Conservation (phyloP, 805 yeast species). For the Lipomyces spencermartinsiae region DNA sequence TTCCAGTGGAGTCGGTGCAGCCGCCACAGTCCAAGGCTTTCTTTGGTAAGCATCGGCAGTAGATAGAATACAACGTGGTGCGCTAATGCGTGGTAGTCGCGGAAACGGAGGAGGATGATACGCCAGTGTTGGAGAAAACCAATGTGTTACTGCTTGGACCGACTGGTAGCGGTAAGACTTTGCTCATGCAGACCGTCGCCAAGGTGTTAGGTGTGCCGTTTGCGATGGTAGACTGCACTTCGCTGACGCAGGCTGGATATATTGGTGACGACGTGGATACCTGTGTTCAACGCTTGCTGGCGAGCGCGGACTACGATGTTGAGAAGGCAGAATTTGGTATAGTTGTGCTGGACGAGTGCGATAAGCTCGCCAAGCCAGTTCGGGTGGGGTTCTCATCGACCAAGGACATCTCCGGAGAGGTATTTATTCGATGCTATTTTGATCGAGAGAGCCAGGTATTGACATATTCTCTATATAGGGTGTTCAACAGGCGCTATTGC, state of each 20-base stretch:
- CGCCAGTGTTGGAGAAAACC: conserved; percentile 60
- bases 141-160: conserved; percentile 65
- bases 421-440: neutral
- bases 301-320: conserved; percentile 58
- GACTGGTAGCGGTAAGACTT: conserved; percentile 67
- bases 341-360: conserved; percentile 65
- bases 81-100: conserved; percentile 8
- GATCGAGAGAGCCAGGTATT: neutral
- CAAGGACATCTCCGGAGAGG: conserved; percentile 66
- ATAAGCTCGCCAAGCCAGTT: conserved; percentile 58
- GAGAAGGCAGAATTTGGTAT: conserved; percentile 61
- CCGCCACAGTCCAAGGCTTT: neutral
- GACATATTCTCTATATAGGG: conserved; percentile 45
- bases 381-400: conserved; percentile 26
- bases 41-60: conserved; percentile 12
- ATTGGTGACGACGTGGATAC: conserved; percentile 69
- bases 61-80: neutral
- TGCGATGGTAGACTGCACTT: conserved; percentile 66
- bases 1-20: conserved; percentile 1
- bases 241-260: conserved; percentile 68
- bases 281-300: conserved; percentile 59
- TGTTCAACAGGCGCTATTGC: conserved; percentile 65
- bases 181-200: conserved; percentile 62
- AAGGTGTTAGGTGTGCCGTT: conserved; percentile 60
- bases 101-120: conserved; percentile 44